Conservation (phyloP, 306 rosid genomes). For the Cicer arietinum region DNA sequence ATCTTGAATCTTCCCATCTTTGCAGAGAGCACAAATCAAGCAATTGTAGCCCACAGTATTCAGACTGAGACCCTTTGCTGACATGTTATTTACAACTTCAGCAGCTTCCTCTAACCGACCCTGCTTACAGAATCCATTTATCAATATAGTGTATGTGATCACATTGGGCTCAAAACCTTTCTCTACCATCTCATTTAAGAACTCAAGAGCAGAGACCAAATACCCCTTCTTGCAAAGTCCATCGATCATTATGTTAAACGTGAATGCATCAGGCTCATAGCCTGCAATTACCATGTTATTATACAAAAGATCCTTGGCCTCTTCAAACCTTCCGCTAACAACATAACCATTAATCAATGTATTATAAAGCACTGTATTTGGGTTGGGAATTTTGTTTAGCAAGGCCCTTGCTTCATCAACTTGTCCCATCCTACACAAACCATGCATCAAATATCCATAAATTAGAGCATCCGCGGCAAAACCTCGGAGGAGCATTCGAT, state of each 20-base stretch:
- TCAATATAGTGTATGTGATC: slow-evolving; percentile 78
- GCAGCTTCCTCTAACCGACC: slow-evolving; percentile 68
- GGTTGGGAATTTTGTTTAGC: slow-evolving; percentile 64
- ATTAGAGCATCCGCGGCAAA: slow-evolving; percentile 69
- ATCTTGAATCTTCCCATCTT: slow-evolving; percentile 61
- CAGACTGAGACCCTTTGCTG: slow-evolving; percentile 62
- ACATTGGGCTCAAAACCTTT: slow-evolving; percentile 79
- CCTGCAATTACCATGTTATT: slow-evolving; percentile 62
- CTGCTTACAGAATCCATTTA: slow-evolving; percentile 76
- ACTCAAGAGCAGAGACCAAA: slow-evolving; percentile 67
- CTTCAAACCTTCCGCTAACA: slow-evolving; percentile 65
- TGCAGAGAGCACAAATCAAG: slow-evolving; percentile 72
- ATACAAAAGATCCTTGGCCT: slow-evolving; percentile 66
- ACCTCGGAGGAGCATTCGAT: slow-evolving; percentile 79
- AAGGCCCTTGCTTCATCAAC: slow-evolving; percentile 80
- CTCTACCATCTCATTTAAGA: slow-evolving; percentile 63
- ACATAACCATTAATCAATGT: slow-evolving; percentile 86
- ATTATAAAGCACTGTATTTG: slow-evolving; percentile 67
- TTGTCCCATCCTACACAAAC: slow-evolving; percentile 69
- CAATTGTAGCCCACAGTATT: slow-evolving; percentile 83
- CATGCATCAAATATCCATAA: slow-evolving; percentile 80
- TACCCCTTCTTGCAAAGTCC: slow-evolving; percentile 83
- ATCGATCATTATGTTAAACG: slow-evolving; percentile 76
- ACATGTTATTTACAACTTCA: slow-evolving; percentile 71
- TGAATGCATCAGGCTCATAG: slow-evolving; percentile 72